Evolutionary conservation across 345 rosid species (phyloP), one percentile per base, ranked within the genome.

Genomic region (Angophora floribunda): DNA sequence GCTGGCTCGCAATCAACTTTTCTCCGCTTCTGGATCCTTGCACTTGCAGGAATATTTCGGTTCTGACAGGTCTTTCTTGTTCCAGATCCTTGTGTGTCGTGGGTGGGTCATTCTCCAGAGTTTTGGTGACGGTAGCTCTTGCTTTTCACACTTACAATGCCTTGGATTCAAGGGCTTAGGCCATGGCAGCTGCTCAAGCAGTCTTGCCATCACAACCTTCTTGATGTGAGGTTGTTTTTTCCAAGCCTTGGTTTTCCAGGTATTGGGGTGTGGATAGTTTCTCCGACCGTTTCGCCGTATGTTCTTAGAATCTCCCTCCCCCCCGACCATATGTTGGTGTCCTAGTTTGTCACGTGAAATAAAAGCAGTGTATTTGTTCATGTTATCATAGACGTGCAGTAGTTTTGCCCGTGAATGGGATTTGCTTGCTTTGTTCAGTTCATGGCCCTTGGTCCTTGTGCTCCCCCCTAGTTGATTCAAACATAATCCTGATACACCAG

Each of bases 21-120:
- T 59, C 91, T 91, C 85, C 78, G 89, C 84, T 87, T 91, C 86
- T 91, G 90, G 87, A 89, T 92, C 86, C 92, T 92, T 57, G 90
- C 92, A 47, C 52, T 92, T 41, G 86, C 93, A 32, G 91, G 92
- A 75, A 75, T 75, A 75, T 75, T 75, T 75, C 82, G 82, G 82
- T 75, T 75, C 82, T 75, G 82, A 19, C 82, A 75, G 47, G 82
- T 75, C 82, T 41, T 75, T 75, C 82, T 75, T 75, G 82, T 75
- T 75, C 82, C 49, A 75, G 82, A 75, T 75, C 82, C 82, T 75
- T 75, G 82, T 75, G 41, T 75, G 82, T 75, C 24, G 14, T 7
- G 75, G 82, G 82, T 6, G 82, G 82, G 82, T 75, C 49, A 75
- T 36, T 75, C 82, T 75, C 44, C 49, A 75, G 49, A 41, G 82